These are phyloP conservation scores for Suillus sp. DNA, from an alignment of 768 basidiomycete genomes.

Conservation along the genomic window DNA sequence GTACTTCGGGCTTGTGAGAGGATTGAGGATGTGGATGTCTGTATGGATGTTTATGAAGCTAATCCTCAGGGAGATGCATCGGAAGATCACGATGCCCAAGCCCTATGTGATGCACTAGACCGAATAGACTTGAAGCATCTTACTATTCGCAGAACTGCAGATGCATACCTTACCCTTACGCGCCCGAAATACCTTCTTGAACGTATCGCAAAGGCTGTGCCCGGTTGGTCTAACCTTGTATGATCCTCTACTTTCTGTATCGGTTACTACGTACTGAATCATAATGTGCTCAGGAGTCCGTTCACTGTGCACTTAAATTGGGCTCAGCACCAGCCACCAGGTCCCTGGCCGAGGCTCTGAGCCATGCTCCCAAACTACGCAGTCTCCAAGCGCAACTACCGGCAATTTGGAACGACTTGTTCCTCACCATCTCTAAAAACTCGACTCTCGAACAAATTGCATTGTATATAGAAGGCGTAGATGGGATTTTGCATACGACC, in stretches of 20 bases:
- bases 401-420: slow-evolving; percentile 56
- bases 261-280: slow-evolving; percentile 12
- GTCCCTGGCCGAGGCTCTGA: slow-evolving; percentile 39
- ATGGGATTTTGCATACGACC: slow-evolving; percentile 47
- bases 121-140: slow-evolving; percentile 46
- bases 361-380: slow-evolving; percentile 46
- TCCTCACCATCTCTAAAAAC: slow-evolving; percentile 53
- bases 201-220: slow-evolving; percentile 47
- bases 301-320: slow-evolving; percentile 57
- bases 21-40: slow-evolving; percentile 44
- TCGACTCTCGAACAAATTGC: slow-evolving; percentile 50
- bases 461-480: slow-evolving; percentile 29
- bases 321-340: slow-evolving; percentile 39
- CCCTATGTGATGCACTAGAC: slow-evolving; percentile 45
- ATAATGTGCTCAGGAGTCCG: slow-evolving; percentile 46
- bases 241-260: slow-evolving; percentile 25
- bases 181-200: slow-evolving; percentile 47
- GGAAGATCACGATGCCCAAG: slow-evolving; percentile 31
- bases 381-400: slow-evolving; percentile 57
- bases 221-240: slow-evolving; percentile 49
- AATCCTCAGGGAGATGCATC: slow-evolving; percentile 12
- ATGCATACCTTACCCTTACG: slow-evolving; percentile 57
- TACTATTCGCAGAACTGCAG: slow-evolving; percentile 51
- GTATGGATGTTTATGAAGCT: slow-evolving; percentile 27
- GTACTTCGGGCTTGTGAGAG: slow-evolving; percentile 36